phyloP scores from a whole-genome alignment of 2,329 filamentous ascomycete species.

The Byssoonygena ceratinophila region DNA sequence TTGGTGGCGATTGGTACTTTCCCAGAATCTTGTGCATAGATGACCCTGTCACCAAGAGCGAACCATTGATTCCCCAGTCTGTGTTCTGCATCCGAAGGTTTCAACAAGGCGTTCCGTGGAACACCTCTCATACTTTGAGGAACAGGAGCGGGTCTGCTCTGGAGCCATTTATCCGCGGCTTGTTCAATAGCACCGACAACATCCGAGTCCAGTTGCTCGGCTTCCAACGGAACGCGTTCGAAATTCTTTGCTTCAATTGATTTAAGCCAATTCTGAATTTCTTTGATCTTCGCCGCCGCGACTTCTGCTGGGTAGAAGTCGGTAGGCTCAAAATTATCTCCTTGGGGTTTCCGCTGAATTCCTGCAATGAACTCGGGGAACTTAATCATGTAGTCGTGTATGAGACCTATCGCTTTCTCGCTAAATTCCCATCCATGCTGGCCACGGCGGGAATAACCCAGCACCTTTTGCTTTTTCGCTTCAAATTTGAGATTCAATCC shows the following conservation, averaged over 20 bases:
- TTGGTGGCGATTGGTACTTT: conserved; percentile 87
- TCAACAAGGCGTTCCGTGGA: conserved; percentile 75
- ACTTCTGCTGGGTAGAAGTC: conserved; percentile 70
- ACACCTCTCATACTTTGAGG: conserved; percentile 66
- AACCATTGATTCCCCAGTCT: conserved; percentile 78
- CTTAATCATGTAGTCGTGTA: conserved; percentile 79
- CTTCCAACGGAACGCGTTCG: conserved; percentile 89
- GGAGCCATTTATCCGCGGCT: conserved; percentile 56
- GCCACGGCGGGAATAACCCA: conserved; percentile 85
- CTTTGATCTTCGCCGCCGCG: conserved; percentile 74
- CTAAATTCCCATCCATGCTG: conserved; percentile 93
- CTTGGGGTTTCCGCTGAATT: conserved; percentile 74
- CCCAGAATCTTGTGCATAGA: conserved; percentile 84
- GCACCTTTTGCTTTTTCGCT: conserved; percentile 83
- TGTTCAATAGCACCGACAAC: conserved; percentile 71
- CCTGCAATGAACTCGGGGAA: conserved; percentile 94
- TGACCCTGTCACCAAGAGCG: conserved; percentile 74
- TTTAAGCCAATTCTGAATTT: conserved; percentile 90
- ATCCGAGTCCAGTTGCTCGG: conserved; percentile 88
- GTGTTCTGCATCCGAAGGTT: conserved; percentile 92
- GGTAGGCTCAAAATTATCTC: conserved; percentile 70
- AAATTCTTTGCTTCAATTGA: conserved; percentile 82
- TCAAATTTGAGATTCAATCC: conserved; percentile 97
- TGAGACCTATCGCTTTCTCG: conserved; percentile 64
- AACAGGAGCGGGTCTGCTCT: conserved; percentile 44